Evolutionary conservation across 768 basidiomycete genomes (phyloP).

Genomic region (Lanmaoa rubissima): DNA sequence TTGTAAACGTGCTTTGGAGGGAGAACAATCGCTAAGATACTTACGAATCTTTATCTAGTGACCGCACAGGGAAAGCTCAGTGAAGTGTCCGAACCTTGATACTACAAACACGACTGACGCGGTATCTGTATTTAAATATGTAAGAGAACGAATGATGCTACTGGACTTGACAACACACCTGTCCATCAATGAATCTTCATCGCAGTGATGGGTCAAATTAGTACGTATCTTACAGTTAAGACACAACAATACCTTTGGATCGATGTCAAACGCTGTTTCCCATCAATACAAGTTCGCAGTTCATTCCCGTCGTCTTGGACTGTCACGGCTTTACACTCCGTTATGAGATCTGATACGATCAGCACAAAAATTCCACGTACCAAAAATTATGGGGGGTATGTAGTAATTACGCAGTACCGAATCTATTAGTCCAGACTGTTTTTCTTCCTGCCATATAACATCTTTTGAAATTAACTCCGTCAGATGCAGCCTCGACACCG

Average conservation of each 20-base stretch:
- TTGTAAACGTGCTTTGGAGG: not conserved
- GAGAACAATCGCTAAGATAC: constrained; percentile 5
- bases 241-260: constrained; percentile 46
- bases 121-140: constrained; percentile 36
- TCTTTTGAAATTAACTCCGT: constrained; percentile 34
- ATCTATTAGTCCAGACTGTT: constrained; percentile 62
- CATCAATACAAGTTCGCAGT: constrained; percentile 59
- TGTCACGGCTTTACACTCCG: constrained; percentile 36
- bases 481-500: not conserved
- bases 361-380: constrained; percentile 33
- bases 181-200: constrained; percentile 52
- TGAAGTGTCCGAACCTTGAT: not conserved
- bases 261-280: constrained; percentile 72
- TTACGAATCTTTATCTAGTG: constrained; percentile 42
- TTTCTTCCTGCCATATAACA: constrained; percentile 62
- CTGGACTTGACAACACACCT: constrained; percentile 39
- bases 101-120: constrained; percentile 32
- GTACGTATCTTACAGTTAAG: not conserved
- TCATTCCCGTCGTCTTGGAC: constrained; percentile 41
- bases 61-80: constrained; percentile 3
- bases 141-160: not conserved
- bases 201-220: not conserved
- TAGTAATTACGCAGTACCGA: constrained; percentile 64
- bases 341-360: constrained; percentile 1
- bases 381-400: constrained; percentile 65